Conservation (phyloP, 1,284 basidiomycete species). For the Rhodotorula sp. region DNA sequence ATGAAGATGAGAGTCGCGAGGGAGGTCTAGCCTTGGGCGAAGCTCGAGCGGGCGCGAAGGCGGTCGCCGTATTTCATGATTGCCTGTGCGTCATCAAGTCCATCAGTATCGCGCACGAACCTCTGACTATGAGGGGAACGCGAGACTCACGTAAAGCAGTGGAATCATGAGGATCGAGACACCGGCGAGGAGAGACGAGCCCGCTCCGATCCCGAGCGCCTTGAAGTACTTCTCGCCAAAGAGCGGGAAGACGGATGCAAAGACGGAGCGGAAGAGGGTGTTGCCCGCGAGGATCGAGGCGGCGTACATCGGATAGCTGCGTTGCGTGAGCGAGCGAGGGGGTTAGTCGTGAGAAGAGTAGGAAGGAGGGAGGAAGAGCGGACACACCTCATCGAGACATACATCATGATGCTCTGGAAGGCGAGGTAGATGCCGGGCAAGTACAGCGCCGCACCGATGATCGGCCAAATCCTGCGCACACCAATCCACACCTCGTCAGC, state of each 20-base stretch:
- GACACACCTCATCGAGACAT: conserved; percentile 52
- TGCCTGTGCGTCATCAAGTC: not conserved
- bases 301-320: conserved; percentile 22
- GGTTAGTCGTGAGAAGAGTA: not conserved
- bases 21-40: not conserved
- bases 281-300: conserved; percentile 39
- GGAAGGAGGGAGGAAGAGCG: conserved; percentile 1
- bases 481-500: not conserved
- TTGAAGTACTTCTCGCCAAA: conserved; percentile 44
- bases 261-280: conserved; percentile 33
- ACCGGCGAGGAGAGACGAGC: conserved; percentile 44
- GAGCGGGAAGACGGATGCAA: conserved; percentile 34
- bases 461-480: conserved; percentile 26
- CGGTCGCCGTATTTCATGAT: conserved; percentile 19
- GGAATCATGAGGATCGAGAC: conserved; percentile 46
- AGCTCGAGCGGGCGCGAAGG: conserved; percentile 13
- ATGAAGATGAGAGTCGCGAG: not conserved
- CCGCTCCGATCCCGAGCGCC: conserved; percentile 44
- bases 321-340: conserved; percentile 1
- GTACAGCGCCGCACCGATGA: conserved; percentile 35
- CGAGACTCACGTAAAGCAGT: conserved; percentile 29
- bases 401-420: conserved; percentile 13
- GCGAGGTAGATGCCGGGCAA: conserved; percentile 18
- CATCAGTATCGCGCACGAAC: not conserved
- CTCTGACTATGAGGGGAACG: not conserved